These are phyloP conservation scores for Phylloporus sp. DNA, from an alignment of 768 basidiomycete species.

Conservation along the genomic window DNA sequence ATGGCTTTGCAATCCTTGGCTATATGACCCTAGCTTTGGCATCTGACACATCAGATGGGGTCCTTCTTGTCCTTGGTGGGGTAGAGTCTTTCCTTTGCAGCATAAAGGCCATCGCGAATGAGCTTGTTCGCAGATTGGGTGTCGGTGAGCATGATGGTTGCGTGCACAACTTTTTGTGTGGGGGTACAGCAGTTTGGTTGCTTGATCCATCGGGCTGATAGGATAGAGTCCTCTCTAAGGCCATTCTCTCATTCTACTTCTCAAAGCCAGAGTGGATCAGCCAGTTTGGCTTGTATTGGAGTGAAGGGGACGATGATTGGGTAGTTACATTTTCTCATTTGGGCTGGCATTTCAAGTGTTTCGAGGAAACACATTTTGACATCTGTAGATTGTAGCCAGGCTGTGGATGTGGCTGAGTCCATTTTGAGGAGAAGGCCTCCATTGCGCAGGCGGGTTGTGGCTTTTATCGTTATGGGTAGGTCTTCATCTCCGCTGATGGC, in stretches of 20 bases:
- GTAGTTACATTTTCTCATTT: not conserved
- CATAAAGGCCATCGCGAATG: not conserved
- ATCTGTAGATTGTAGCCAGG: not conserved
- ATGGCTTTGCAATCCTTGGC: not conserved
- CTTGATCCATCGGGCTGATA: not conserved
- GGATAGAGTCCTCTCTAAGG: not conserved
- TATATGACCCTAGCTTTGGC: constrained; percentile 3
- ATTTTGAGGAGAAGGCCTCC: not conserved
- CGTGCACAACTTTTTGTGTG: not conserved
- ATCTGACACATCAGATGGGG: not conserved
- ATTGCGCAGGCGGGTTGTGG: not conserved
- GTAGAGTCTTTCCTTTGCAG: not conserved
- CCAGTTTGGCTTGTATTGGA: not conserved
- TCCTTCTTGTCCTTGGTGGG: constrained; percentile 1
- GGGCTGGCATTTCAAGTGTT: not conserved
- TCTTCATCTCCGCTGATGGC: not conserved
- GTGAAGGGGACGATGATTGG: not conserved
- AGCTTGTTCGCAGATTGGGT: not conserved
- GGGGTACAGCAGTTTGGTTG: not conserved
- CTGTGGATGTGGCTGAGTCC: not conserved
- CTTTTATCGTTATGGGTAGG: not conserved
- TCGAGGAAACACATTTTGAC: not conserved
- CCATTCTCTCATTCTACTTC: not conserved
- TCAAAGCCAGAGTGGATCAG: not conserved
- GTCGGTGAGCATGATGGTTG: not conserved